Base-by-base conservation (phyloP, 306 rosid genomes). In the Prunus fruticosa region DNA sequence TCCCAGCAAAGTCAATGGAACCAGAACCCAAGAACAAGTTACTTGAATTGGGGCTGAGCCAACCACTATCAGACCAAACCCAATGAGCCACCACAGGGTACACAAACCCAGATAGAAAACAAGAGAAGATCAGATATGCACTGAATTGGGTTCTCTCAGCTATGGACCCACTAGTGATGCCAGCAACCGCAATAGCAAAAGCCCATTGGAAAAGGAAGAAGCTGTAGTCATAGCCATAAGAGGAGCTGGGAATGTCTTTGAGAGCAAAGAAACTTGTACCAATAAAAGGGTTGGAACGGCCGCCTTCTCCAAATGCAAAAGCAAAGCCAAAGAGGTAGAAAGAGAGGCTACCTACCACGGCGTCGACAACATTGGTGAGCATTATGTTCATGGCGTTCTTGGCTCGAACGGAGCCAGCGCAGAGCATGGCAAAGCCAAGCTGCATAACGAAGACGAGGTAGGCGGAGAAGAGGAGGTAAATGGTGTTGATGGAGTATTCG, bases 161-260 rank as follows among this genome's bases (percentile, higher is more conserved):
- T 15, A 90, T 86, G 5, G 97, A 90, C 49, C 97, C 96, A 75
- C 93, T 90, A 0, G 96, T 88, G 49, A 92, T 88, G 6, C 96
- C 96, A 0, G 93, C 90, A 1, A 87, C 93, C 0, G 93, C 97
- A 18, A 92, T 92, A 22, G 96, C 97, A 69, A 88, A 92, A 28
- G 93, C 90, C 96, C 93, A 88, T 80, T 90, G 97, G 82, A 81
- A 92, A 53, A 92, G 90, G 64, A 90, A 92, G 89, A 90, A 92
- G 50, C 84, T 67, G 23, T 90, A 92, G 54, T 87, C 93, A n/a
- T 90, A 88, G 67, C 30, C 22, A 19, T 30, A 63, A 34, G 82
- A 3, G 64, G 77, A 62, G 47, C 4, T 67, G 49, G 81, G 92
- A 73, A 92, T 67, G 62, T 50, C 74, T 6, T 19, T 16, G 16